Evolutionary conservation across 768 basidiomycete genomes (phyloP).

Genomic region (Hirschioporus abietinus): DNA sequence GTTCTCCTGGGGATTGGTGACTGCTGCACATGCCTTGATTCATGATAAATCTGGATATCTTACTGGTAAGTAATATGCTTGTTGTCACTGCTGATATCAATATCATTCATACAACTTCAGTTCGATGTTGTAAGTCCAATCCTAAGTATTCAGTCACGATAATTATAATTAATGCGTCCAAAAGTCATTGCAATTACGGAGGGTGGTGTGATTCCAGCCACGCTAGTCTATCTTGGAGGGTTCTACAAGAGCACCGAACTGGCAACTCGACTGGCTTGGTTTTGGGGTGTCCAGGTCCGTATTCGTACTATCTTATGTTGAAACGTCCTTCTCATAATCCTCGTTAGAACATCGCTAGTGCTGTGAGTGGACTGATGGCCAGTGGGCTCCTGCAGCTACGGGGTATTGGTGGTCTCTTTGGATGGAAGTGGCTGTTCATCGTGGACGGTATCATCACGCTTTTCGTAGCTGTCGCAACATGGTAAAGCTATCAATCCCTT

Average conservation of each 20-base stretch:
- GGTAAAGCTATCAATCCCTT: slow-evolving; percentile 16
- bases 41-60: slow-evolving; percentile 32
- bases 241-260: slow-evolving; percentile 9
- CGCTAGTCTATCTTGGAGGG: slow-evolving; percentile 8
- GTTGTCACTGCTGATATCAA: slow-evolving; percentile 2
- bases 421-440: slow-evolving; percentile 39
- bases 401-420: slow-evolving; percentile 30
- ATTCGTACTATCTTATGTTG: neutral
- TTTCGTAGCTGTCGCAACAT: slow-evolving; percentile 27
- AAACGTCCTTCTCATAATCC: neutral
- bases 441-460: slow-evolving; percentile 36
- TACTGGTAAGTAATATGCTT: slow-evolving; percentile 19
- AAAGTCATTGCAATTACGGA: slow-evolving; percentile 37
- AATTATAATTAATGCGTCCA: neutral
- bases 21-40: slow-evolving; percentile 31
- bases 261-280: slow-evolving; percentile 7
- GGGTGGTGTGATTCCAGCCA: slow-evolving; percentile 33
- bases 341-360: slow-evolving; percentile 27
- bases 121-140: slow-evolving; percentile 27
- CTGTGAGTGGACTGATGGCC: slow-evolving; percentile 36
- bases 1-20: slow-evolving; percentile 37
- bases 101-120: slow-evolving; percentile 12
- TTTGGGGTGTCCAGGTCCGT: slow-evolving; percentile 8
- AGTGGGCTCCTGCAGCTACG: slow-evolving; percentile 34
- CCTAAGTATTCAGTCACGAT: neutral